phyloP scores from a whole-genome alignment of 495 filamentous ascomycete species.

The Glonium stellatum region DNA sequence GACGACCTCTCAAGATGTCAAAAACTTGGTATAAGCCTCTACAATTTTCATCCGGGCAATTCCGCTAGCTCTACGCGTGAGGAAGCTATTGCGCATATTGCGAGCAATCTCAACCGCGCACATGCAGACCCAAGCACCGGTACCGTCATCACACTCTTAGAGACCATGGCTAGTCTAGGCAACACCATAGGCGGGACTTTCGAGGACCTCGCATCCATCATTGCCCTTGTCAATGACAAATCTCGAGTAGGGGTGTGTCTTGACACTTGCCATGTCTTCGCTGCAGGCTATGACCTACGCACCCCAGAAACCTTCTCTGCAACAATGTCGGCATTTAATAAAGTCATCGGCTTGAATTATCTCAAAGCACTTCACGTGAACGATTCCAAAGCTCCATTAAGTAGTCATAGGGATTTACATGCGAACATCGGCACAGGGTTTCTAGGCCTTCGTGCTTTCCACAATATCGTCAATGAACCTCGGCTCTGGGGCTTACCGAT shows the following conservation, averaged over 20 bases:
- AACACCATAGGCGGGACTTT: conserved; percentile 83
- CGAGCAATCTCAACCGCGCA: conserved; percentile 68
- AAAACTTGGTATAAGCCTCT: conserved; percentile 76
- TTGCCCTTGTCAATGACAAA: conserved; percentile 71
- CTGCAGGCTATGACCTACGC: conserved; percentile 85
- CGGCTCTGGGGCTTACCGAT: conserved; percentile 75
- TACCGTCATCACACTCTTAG: conserved; percentile 72
- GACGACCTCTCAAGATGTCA: conserved; percentile 88
- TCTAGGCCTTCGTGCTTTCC: conserved; percentile 80
- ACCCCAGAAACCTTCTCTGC: conserved; percentile 62
- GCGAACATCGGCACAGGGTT: conserved; percentile 93
- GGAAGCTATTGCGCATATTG: conserved; percentile 70
- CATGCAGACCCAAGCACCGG: conserved; percentile 57
- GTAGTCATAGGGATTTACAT: conserved; percentile 74
- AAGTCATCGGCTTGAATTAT: conserved; percentile 70
- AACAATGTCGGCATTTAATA: conserved; percentile 69
- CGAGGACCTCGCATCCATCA: conserved; percentile 77
- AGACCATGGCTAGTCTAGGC: conserved; percentile 84
- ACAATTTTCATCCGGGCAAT: conserved; percentile 95
- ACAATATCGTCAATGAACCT: conserved; percentile 79
- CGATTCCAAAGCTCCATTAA: conserved; percentile 82
- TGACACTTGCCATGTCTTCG: conserved; percentile 93
- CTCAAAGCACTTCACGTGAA: conserved; percentile 86
- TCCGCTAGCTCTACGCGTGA: conserved; percentile 57
- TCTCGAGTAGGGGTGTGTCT: conserved; percentile 88